These are phyloP conservation scores for Tetramitus jugosus DNA, from an alignment of 208 protist genomes.

Conservation along the genomic window DNA sequence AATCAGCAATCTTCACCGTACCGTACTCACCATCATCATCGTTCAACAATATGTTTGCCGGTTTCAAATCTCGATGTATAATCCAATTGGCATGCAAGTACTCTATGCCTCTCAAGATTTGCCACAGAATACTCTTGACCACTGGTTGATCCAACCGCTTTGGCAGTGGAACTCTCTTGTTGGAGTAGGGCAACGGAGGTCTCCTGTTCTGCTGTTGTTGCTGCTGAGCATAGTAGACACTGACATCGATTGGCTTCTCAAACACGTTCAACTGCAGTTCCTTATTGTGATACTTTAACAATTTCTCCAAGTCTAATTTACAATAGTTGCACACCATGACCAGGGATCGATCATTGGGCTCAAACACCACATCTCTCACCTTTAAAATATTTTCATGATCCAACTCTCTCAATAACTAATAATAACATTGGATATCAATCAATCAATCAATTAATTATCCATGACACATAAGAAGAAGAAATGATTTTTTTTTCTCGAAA, in stretches of 20 bases:
- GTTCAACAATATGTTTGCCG: constrained; percentile 4
- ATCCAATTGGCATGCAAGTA: constrained; percentile 12
- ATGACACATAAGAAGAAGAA: too few species aligned
- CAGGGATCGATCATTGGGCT: not conserved
- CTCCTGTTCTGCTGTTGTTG: too few species aligned
- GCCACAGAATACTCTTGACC: not conserved
- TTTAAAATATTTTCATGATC: constrained; percentile 14
- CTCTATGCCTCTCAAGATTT: constrained; percentile 4
- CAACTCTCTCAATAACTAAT: constrained; percentile 11
- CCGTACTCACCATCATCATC: not conserved
- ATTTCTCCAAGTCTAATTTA: constrained; percentile 11
- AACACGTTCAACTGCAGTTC: too few species aligned
- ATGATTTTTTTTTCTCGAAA: too few species aligned
- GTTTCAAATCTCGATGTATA: constrained; percentile 20
- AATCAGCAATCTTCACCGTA: constrained; percentile 1
- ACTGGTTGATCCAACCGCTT: not conserved
- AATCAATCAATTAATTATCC: too few species aligned
- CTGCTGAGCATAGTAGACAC: too few species aligned
- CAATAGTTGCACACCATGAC: not conserved
- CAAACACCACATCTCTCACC: not conserved
- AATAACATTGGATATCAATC: not conserved
- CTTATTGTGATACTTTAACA: not conserved
- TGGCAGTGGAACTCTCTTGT: too few species aligned
- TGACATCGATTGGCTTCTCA: not conserved
- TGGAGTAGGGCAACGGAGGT: too few species aligned